Base-by-base conservation (phyloP, 805 yeast species). In the Barnettozyma pratensis region DNA sequence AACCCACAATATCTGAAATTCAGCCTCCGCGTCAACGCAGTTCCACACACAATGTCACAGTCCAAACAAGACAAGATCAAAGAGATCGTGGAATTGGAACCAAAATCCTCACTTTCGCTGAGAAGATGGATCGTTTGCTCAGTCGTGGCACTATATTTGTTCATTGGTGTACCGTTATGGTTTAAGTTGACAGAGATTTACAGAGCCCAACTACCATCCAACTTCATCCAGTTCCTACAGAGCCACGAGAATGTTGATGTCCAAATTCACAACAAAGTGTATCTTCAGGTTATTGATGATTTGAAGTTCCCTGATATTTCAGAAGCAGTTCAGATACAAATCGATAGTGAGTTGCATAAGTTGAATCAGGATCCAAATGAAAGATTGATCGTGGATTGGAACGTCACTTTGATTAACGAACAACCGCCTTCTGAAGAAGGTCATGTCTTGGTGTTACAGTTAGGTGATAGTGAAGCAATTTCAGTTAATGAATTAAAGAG, bases 301-400 rank as follows among this genome's bases (percentile, higher is more conserved):
- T 72, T 80, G 53, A 63, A 67, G 14, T 81, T 83, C 55, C 91
- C 92, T 0, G 96, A 89, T 61, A 59, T 89, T 19, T 76, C 74
- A 2, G 71, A 71, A 39, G 89, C 85, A 1, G 60, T 76, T 2
- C 75, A 76, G 50, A 57, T 71, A 10, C 78, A 79, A 54, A 57
- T 78, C 2, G 69, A 75, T 50, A 65, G 68, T 12, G 65, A 75
- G 41, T 49, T 81, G 39, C 57, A 63, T n/a, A 42, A 43, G n/a
- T 25, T 51, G 32, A 52, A 46, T 25, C 37, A 44, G 6, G 42
- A 52, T 26, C 55, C 63, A 11, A 50, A 55, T 34, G 54, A 57
- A 11, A 63, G 64, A 31, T 47, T 57, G 29, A 48, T 47, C 6
- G 64, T 70, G 1, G 62, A 64, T 26, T 70, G 75, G 73, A 57